Percentiles rank a stretch among this genome's conserved stretches.
Evolutionary conservation across 352 stramenopile genomes (phyloP).

Genomic region (Chloridella minuta): DNA sequence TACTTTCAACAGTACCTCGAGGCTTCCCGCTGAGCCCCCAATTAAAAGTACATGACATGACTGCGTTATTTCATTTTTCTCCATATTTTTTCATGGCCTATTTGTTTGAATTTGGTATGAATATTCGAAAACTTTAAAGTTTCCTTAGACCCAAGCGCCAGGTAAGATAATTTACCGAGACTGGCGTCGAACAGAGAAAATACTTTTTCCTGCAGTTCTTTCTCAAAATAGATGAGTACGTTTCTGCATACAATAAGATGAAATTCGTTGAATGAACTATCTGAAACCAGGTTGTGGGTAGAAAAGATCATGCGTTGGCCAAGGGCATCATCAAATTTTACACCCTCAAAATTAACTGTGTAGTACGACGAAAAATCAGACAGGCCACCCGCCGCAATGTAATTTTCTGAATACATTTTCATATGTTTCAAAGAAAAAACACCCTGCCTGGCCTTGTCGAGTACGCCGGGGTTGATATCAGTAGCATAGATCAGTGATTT

Average conservation of each 20-base stretch:
- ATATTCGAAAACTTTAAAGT: background rate
- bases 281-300: background rate
- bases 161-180: background rate
- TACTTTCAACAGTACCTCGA: too few relatives aligned
- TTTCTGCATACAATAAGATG: background rate
- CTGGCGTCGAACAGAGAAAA: background rate
- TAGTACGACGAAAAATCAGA: background rate
- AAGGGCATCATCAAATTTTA: background rate
- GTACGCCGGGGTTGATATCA: background rate
- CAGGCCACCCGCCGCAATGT: background rate
- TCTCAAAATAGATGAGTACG: background rate
- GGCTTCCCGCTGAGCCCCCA: too few relatives aligned
- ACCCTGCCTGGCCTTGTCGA: background rate
- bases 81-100: background rate
- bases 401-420: background rate
- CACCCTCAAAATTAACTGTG: background rate
- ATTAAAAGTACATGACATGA: too few relatives aligned
- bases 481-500: background rate
- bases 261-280: background rate
- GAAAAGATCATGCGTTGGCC: background rate
- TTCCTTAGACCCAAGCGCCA: background rate
- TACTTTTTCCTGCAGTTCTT: background rate
- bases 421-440: background rate
- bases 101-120: background rate
- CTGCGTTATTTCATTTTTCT: too few relatives aligned